These are phyloP conservation scores for Fusarium torulosum DNA, from an alignment of 2,329 filamentous ascomycete genomes.

Conservation along the genomic window DNA sequence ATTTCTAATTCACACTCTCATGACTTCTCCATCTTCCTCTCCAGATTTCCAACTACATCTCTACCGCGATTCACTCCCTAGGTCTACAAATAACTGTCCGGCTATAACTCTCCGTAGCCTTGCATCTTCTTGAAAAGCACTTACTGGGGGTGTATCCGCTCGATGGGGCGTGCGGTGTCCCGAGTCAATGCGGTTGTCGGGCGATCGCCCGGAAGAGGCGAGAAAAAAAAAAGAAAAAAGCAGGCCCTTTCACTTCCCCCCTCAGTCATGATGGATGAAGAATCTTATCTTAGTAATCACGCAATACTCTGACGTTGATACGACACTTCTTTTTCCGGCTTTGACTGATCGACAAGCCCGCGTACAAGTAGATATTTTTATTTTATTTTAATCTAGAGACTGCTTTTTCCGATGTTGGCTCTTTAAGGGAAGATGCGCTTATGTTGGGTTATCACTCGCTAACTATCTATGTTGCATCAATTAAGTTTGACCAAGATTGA, in stretches of 20 bases:
- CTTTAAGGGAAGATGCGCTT: too few relatives aligned
- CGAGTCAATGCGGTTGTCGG: slow-evolving; percentile 45
- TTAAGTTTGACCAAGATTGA: slow-evolving; percentile 1
- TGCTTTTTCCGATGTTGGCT: not conserved
- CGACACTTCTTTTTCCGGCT: slow-evolving; percentile 5
- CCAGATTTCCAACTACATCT: not conserved
- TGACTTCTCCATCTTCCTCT: not conserved
- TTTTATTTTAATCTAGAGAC: not conserved
- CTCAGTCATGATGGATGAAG: slow-evolving; percentile 41
- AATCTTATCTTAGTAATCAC: slow-evolving; percentile 39
- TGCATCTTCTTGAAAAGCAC: slow-evolving; percentile 23
- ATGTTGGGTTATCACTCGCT: not conserved
- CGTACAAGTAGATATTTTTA: not conserved
- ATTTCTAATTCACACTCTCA: not conserved
- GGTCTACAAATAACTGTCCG: not conserved
- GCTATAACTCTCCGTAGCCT: slow-evolving; percentile 21
- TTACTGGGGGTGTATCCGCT: slow-evolving; percentile 27
- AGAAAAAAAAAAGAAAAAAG: slow-evolving; percentile 1
- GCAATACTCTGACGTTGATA: slow-evolving; percentile 33
- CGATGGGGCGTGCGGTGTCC: slow-evolving; percentile 27
- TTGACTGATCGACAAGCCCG: slow-evolving; percentile 1
- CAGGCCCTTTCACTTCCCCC: slow-evolving; percentile 22
- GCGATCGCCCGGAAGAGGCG: slow-evolving; percentile 46
- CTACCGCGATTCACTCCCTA: not conserved
- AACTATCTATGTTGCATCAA: not conserved